phyloP scores from a whole-genome alignment of 495 filamentous ascomycete genomes.

The Extremus antarcticus region DNA sequence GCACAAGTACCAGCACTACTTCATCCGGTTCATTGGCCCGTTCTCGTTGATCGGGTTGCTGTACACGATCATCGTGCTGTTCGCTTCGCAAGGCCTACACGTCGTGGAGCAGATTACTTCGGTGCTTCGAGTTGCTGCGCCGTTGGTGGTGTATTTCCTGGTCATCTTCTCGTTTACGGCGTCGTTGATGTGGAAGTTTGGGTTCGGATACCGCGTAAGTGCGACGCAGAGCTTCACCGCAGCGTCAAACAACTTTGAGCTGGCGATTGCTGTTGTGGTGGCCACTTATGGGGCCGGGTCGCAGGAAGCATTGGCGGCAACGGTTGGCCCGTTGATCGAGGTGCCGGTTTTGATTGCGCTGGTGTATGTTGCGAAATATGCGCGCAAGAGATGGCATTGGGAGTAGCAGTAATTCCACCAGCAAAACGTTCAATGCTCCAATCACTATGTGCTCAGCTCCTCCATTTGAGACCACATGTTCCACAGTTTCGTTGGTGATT shows the following conservation, averaged over 20 bases:
- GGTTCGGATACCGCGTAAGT: conserved; percentile 62
- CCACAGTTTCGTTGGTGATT: conserved; percentile 18
- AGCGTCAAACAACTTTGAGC: conserved; percentile 91
- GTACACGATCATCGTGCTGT: conserved; percentile 33
- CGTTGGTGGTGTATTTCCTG: conserved; percentile 32
- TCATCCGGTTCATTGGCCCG: conserved; percentile 23
- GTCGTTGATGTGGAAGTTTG: conserved; percentile 31
- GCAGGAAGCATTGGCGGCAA: conserved; percentile 79
- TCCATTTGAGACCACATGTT: conserved; percentile 11
- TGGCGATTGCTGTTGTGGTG: conserved; percentile 86
- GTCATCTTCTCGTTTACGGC: conserved; percentile 28
- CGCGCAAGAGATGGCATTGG: neutral
- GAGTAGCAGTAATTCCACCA: too few relatives aligned
- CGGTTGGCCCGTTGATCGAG: conserved; percentile 61
- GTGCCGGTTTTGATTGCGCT: conserved; percentile 54
- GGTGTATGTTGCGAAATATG: conserved; percentile 51
- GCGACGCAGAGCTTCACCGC: conserved; percentile 87
- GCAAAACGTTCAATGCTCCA: too few relatives aligned
- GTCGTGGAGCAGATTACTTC: conserved; percentile 32
- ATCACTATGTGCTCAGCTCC: neutral
- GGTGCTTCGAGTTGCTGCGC: conserved; percentile 29
- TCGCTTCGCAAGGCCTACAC: conserved; percentile 26
- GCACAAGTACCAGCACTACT: conserved; percentile 20
- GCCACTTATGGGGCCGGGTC: conserved; percentile 70
- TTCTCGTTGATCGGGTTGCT: conserved; percentile 30